These are phyloP conservation scores for Blastocystis sp. DNA, from an alignment of 352 stramenopile genomes.

Conservation along the genomic window DNA sequence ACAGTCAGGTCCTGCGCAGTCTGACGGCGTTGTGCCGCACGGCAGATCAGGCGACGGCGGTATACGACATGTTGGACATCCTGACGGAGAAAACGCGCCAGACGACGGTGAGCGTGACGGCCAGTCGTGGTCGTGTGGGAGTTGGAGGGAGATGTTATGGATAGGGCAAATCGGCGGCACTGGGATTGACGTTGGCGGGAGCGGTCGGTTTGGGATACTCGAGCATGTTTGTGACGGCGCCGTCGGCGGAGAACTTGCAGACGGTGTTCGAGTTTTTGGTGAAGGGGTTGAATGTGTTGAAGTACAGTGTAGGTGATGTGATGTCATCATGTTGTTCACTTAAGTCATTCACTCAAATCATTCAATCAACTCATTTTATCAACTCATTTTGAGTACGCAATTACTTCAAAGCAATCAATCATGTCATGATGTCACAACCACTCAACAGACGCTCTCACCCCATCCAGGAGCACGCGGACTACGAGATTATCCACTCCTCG, in stretches of 20 bases:
- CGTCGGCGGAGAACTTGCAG: constrained; percentile 95
- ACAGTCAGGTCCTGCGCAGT: constrained; percentile 91
- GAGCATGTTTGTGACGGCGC: constrained; percentile 95
- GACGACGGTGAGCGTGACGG: constrained; percentile 92
- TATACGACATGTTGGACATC: constrained; percentile 95
- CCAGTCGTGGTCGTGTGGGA: constrained; percentile 81
- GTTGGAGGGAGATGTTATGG: constrained; percentile 76
- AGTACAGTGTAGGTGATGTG: constrained; percentile 78
- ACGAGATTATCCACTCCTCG: constrained; percentile 82
- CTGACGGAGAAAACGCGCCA: constrained; percentile 93
- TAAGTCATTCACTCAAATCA: neutral
- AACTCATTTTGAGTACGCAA: too few relatives aligned
- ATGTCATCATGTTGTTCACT: neutral
- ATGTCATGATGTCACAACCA: constrained; percentile 83
- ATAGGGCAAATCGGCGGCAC: constrained; percentile 93
- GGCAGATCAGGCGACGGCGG: constrained; percentile 88
- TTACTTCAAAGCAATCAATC: neutral
- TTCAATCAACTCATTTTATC: constrained; percentile 77
- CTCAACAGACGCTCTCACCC: constrained; percentile 69
- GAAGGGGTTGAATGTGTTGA: constrained; percentile 88
- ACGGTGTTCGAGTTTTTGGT: constrained; percentile 98
- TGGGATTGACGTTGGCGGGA: constrained; percentile 89
- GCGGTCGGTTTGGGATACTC: constrained; percentile 87
- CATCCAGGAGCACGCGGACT: constrained; percentile 95
- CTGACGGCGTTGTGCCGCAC: constrained; percentile 92